Percentiles rank a stretch among this genome's conserved stretches.
Evolutionary conservation across 2,329 filamentous ascomycete genomes (phyloP).

Genomic region (Colletotrichum lini): DNA sequence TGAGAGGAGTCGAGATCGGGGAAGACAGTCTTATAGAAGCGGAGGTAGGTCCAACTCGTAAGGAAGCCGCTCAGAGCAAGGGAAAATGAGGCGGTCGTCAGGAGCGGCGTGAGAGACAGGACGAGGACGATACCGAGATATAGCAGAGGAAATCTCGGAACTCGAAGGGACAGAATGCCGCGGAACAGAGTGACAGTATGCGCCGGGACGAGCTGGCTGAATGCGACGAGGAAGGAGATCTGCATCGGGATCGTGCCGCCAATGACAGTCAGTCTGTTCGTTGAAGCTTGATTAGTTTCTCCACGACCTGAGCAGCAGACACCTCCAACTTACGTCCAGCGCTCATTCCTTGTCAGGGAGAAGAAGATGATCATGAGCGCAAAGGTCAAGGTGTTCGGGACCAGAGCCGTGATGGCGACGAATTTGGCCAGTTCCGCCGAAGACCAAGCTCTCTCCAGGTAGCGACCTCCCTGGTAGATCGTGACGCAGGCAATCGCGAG

Average conservation of each 20-base stretch:
- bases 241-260: conserved; percentile 91
- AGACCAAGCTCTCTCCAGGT: conserved; percentile 96
- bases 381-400: conserved; percentile 86
- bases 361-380: conserved; percentile 81
- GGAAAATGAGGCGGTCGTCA: conserved; percentile 81
- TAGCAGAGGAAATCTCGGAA: conserved; percentile 79
- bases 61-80: conserved; percentile 87
- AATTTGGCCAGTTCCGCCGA: conserved; percentile 94
- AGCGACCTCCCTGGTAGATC: conserved; percentile 92
- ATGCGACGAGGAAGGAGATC: conserved; percentile 94
- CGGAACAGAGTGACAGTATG: conserved; percentile 96
- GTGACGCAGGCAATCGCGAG: conserved; percentile 82
- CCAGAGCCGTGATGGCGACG: conserved; percentile 79
- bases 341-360: conserved; percentile 75
- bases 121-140: conserved; percentile 82
- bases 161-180: conserved; percentile 88
- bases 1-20: conserved; percentile 77
- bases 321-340: conserved; percentile 74
- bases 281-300: conserved; percentile 43
- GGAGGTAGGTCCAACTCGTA: conserved; percentile 93
- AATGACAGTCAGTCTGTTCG: conserved; percentile 81
- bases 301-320: background rate
- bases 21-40: conserved; percentile 89
- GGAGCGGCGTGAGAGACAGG: conserved; percentile 69
- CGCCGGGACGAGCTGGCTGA: conserved; percentile 97